Conservation (phyloP, 768 basidiomycete genomes). For the Xerocomellus chrysenteron region DNA sequence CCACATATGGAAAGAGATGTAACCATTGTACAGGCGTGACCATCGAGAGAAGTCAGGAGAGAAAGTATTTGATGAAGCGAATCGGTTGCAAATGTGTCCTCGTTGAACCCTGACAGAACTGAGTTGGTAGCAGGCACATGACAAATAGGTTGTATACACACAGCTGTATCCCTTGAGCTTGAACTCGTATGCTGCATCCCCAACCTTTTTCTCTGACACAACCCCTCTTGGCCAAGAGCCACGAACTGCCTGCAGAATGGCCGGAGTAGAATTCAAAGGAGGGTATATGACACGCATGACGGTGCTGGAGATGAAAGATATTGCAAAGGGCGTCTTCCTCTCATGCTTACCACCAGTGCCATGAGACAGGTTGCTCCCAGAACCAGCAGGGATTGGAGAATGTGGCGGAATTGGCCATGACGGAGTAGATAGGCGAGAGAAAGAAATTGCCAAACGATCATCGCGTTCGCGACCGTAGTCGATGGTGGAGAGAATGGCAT, state of each 20-base stretch:
- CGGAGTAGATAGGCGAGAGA: conserved; percentile 49
- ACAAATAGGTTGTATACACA: conserved; percentile 34
- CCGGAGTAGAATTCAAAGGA: conserved; percentile 74
- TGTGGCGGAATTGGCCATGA: conserved; percentile 38
- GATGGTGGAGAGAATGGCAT: conserved; percentile 61
- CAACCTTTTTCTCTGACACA: conserved; percentile 73
- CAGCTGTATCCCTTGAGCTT: conserved; percentile 82
- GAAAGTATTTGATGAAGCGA: conserved; percentile 70
- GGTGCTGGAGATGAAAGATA: conserved; percentile 70
- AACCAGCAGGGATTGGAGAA: conserved; percentile 40
- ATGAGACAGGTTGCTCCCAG: conserved; percentile 38
- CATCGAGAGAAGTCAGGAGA: conserved; percentile 64
- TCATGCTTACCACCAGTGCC: conserved; percentile 31
- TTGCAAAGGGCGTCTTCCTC: conserved; percentile 58
- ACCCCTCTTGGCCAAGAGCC: conserved; percentile 80
- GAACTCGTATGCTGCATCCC: conserved; percentile 72
- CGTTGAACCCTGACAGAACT: conserved; percentile 63
- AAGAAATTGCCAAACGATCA: conserved; percentile 69
- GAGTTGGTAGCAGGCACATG: conserved; percentile 17
- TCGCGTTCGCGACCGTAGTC: conserved; percentile 79
- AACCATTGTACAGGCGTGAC: conserved; percentile 64
- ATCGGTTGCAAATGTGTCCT: conserved; percentile 72
- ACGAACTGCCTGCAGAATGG: conserved; percentile 77
- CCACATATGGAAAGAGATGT: conserved; percentile 70
- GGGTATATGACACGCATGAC: conserved; percentile 72